Percentiles rank a stretch among this genome's conserved stretches.
Conservation (phyloP, 768 basidiomycete species). For the Collybia sordida region DNA sequence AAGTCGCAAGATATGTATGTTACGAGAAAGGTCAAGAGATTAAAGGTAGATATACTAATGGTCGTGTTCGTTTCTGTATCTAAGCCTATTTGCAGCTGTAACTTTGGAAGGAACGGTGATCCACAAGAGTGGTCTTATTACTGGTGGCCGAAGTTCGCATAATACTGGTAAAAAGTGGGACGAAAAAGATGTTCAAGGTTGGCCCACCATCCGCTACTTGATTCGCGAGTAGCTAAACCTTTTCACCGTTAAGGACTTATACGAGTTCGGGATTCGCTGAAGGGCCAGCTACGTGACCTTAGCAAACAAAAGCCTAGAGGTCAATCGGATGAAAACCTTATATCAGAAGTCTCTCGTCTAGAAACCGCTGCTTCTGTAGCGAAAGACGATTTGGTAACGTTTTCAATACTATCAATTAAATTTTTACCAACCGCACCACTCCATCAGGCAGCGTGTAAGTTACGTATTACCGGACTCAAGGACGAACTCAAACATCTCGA, state of each 20-base stretch:
- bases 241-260: constrained; percentile 30
- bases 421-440: background rate
- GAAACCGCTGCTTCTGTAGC: constrained; percentile 75
- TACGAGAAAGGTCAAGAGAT: constrained; percentile 96
- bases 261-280: constrained; percentile 68
- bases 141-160: constrained; percentile 85
- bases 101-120: constrained; percentile 96
- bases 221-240: background rate
- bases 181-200: constrained; percentile 90
- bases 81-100: constrained; percentile 60
- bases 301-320: constrained; percentile 79
- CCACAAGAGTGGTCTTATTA: constrained; percentile 96
- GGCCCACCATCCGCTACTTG: background rate
- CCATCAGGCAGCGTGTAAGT: constrained; percentile 68
- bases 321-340: constrained; percentile 78
- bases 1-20: constrained; percentile 84
- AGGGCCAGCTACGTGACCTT: constrained; percentile 80
- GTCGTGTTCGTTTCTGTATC: background rate
- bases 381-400: constrained; percentile 78
- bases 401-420: background rate
- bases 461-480: constrained; percentile 74
- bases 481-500: constrained; percentile 84
- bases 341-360: constrained; percentile 74
- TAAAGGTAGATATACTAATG: constrained; percentile 63
- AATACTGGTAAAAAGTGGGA: constrained; percentile 87